phyloP scores from a whole-genome alignment of 2,329 filamentous ascomycete species.

The Fusarium sp. region DNA sequence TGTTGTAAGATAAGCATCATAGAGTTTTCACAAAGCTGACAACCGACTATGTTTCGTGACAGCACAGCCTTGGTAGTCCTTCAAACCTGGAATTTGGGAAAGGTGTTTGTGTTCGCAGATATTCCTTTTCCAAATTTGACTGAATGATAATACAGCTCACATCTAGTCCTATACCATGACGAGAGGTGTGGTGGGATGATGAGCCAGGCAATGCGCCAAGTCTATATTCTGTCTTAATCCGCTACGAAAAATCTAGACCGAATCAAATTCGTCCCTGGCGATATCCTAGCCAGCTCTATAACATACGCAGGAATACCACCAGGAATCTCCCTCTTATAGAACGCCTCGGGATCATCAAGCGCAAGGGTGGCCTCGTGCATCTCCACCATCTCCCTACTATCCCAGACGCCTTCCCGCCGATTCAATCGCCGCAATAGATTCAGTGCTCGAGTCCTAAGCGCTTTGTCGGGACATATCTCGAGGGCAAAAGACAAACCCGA shows the following conservation, averaged over 20 bases:
- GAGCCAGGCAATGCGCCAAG: no score
- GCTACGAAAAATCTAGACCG: slow-evolving; percentile 3
- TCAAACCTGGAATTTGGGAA: no score
- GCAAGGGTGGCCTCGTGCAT: slow-evolving; percentile 37
- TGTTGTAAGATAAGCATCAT: not conserved
- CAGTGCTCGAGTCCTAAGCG: slow-evolving; percentile 17
- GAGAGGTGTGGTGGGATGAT: no score
- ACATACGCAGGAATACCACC: slow-evolving; percentile 27
- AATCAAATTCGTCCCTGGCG: not conserved
- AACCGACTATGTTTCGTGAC: no score
- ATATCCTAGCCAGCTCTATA: slow-evolving; percentile 12
- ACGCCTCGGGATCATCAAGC: not conserved
- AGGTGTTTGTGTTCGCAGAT: no score
- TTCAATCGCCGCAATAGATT: slow-evolving; percentile 33
- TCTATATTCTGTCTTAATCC: not conserved
- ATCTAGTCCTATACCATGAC: no score
- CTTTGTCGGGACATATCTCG: not conserved
- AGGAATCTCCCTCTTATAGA: slow-evolving; percentile 24
- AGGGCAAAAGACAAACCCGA: slow-evolving; percentile 28
- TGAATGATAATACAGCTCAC: no score
- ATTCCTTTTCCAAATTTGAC: no score
- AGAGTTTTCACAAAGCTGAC: not conserved
- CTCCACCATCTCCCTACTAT: slow-evolving; percentile 41
- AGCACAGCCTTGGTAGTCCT: no score
- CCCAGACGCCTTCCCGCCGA: slow-evolving; percentile 42